Conservation (phyloP, 805 yeast genomes). For the Pichia manshurica region DNA sequence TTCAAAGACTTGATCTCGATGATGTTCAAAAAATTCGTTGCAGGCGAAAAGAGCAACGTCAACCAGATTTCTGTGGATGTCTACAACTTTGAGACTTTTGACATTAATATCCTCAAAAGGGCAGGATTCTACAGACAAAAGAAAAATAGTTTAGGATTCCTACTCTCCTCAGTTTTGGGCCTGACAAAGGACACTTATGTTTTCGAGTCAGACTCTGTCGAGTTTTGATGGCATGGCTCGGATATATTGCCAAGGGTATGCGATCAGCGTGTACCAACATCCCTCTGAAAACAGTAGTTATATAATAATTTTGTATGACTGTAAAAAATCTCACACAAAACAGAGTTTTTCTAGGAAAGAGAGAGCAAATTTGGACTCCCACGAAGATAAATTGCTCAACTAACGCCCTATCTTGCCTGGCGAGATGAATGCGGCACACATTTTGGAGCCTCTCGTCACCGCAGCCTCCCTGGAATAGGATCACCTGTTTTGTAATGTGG, state of each 20-base stretch:
- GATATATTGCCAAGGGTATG: neutral
- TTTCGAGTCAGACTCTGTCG: constrained; percentile 13
- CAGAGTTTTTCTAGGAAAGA: too few species aligned
- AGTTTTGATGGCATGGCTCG: constrained; percentile 5
- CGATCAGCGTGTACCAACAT: too few species aligned
- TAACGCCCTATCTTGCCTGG: too few species aligned
- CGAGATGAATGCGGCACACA: too few species aligned
- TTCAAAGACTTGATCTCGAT: constrained; percentile 47
- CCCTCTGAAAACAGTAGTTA: too few species aligned
- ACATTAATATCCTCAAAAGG: constrained; percentile 33
- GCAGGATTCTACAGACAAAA: constrained; percentile 38
- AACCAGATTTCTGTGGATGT: constrained; percentile 38
- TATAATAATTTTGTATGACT: too few species aligned
- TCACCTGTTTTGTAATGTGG: too few species aligned
- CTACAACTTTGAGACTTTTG: constrained; percentile 45
- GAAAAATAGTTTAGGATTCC: constrained; percentile 7
- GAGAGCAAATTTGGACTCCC: neutral
- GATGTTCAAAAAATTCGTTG: constrained; percentile 13
- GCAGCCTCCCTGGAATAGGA: too few species aligned
- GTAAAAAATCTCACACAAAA: too few species aligned
- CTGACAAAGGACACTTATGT: constrained; percentile 19
- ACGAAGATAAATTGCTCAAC: neutral
- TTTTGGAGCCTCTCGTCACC: too few species aligned
- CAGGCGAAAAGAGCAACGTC: constrained; percentile 19
- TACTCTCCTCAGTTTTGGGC: constrained; percentile 18